Evolutionary conservation across 2,329 filamentous ascomycete genomes (phyloP), one percentile per base, ranked within the genome.

Genomic region (Eutypella sp.): DNA sequence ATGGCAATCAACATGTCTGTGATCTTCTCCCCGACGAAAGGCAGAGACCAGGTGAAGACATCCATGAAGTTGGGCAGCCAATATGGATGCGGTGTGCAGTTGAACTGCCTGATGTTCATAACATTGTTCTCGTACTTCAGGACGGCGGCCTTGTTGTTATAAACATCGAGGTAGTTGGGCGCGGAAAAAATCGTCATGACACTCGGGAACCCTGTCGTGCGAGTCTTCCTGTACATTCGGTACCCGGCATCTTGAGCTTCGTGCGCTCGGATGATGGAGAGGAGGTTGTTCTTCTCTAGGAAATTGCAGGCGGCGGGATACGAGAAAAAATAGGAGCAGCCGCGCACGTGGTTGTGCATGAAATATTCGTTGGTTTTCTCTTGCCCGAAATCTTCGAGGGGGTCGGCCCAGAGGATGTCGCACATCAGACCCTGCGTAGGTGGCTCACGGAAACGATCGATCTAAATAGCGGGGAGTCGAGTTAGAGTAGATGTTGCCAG

Each of bases 41-140:
- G 93, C 49, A 99, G 76, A 27, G 93, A 99, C 93, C 93, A 99
- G n/a, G 93, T 99, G 66, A 99, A 99, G 52, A 99, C 93, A 63
- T 99, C 93, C 93, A 99, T 99, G 66, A 99, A 99, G 74, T 99
- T 99, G 45, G 93, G 93, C 41, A 99, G 81, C 93, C 93, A 99
- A 76, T 99, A 99, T 6, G 93, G 93, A 67, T 99, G 93, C 27
- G 93, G 93, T 19, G 93, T 97, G 79, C 92, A 99, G 77, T 99
- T 99, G 75, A 99, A 99, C 69, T 99, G 93, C 48, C 93, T 83
- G 64, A 99, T 99, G 75, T 99, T 99, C 93, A 99, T 99, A 50
- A 99, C 93, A 63, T 99, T 99, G 71, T 99, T 99, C 73, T 99
- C 93, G 67, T 99, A 99, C 73, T 99, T 99, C 60, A 99, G 76